These are phyloP conservation scores for Boletus rubropictus DNA, from an alignment of 768 basidiomycete genomes.

Conservation along the genomic window DNA sequence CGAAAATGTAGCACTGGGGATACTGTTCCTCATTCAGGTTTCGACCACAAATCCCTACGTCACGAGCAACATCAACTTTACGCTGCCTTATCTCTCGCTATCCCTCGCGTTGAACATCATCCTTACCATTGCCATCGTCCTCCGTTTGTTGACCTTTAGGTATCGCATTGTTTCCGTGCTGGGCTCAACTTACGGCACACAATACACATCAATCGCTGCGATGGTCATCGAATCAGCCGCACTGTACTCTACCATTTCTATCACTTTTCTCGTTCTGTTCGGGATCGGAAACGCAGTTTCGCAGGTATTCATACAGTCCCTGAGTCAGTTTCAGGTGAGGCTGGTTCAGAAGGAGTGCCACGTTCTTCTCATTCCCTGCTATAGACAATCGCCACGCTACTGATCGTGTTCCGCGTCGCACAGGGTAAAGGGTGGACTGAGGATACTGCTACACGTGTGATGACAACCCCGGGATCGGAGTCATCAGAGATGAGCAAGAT, in stretches of 20 bases:
- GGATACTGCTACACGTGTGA: slow-evolving; percentile 2
- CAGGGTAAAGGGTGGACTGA: slow-evolving; percentile 7
- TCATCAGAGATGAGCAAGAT: not conserved
- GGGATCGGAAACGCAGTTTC: slow-evolving; percentile 16
- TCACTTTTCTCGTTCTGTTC: slow-evolving; percentile 30
- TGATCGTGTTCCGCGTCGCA: slow-evolving; percentile 8
- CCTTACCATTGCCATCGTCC: slow-evolving; percentile 28
- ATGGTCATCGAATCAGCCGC: slow-evolving; percentile 35
- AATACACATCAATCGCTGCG: slow-evolving; percentile 30
- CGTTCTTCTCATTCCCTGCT: not conserved
- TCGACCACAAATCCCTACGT: slow-evolving; percentile 11
- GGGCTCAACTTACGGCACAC: slow-evolving; percentile 18
- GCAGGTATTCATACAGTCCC: slow-evolving; percentile 27
- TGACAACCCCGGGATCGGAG: not conserved
- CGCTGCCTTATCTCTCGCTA: slow-evolving; percentile 23
- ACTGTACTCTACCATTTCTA: slow-evolving; percentile 22
- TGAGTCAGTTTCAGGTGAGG: slow-evolving; percentile 28
- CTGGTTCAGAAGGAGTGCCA: not conserved
- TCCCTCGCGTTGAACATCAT: slow-evolving; percentile 31
- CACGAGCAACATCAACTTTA: slow-evolving; percentile 9
- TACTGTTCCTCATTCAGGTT: slow-evolving; percentile 8
- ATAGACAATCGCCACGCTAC: slow-evolving; percentile 5
- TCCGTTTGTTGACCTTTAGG: slow-evolving; percentile 25
- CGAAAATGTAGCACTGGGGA: slow-evolving; percentile 3
- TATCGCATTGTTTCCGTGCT: slow-evolving; percentile 9